Percentiles rank a stretch among this genome's conserved stretches.
These are phyloP conservation scores for Scalesia atractyloides DNA, from an alignment of 129 eudicot species.

Conservation along the genomic window DNA sequence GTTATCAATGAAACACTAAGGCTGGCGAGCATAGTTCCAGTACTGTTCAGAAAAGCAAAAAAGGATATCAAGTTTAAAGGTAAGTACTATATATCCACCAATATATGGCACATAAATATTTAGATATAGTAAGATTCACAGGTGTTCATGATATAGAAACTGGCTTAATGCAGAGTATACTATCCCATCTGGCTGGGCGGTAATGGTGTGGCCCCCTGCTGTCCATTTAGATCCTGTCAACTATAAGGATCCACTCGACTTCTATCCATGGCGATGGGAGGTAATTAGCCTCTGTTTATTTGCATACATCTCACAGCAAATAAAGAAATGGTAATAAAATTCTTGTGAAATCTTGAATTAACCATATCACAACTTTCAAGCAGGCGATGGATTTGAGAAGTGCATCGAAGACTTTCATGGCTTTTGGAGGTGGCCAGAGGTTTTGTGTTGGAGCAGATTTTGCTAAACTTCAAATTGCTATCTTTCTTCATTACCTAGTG, in stretches of 20 bases:
- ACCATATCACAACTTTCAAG: conserved; percentile 16
- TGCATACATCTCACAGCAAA: not conserved
- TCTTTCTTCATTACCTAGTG: conserved; percentile 72
- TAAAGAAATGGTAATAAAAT: not conserved
- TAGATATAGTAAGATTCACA: not conserved
- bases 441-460: conserved; percentile 89
- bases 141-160: not conserved
- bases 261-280: conserved; percentile 91
- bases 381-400: conserved; percentile 64
- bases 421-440: conserved; percentile 93
- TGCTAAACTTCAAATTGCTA: conserved; percentile 71
- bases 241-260: conserved; percentile 66
- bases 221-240: conserved; percentile 67
- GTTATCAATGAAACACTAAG: conserved; percentile 79
- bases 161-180: conserved; percentile 53
- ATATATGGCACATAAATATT: not conserved
- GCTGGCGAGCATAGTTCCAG: conserved; percentile 80
- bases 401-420: conserved; percentile 78
- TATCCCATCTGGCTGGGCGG: conserved; percentile 88
- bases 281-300: conserved; percentile 22
- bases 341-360: not conserved
- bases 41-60: conserved; percentile 69
- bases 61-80: conserved; percentile 69
- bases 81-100: conserved; percentile 1
- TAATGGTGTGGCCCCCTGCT: conserved; percentile 87